Percentiles rank a stretch among this genome's conserved stretches.
These are phyloP conservation scores for Platanthera guangdongensis DNA, from an alignment of 106 monocot genomes.

Conservation along the genomic window DNA sequence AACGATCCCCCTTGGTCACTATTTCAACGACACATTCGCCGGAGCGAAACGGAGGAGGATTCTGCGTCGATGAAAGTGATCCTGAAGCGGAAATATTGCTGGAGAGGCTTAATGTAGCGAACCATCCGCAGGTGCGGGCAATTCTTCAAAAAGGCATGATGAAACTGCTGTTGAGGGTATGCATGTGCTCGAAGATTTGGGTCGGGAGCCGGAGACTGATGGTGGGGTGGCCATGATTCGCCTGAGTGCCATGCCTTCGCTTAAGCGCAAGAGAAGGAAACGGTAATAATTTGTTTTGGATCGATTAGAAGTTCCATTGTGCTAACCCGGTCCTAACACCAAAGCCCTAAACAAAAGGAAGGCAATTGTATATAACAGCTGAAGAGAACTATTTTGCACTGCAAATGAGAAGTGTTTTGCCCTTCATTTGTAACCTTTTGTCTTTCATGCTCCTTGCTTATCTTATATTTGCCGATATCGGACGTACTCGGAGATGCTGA, in stretches of 20 bases:
- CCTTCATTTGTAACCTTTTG: too few species aligned
- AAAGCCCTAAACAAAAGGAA: too few species aligned
- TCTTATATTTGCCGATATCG: too few species aligned
- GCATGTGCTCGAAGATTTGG: not conserved
- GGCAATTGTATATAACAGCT: too few species aligned
- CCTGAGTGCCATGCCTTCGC: conserved; percentile 60
- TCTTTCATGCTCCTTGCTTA: too few species aligned
- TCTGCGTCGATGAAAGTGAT: conserved; percentile 37
- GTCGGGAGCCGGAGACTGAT: not conserved
- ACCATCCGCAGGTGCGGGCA: not conserved
- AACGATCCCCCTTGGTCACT: not conserved
- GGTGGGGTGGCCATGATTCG: conserved; percentile 6
- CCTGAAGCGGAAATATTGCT: conserved; percentile 5
- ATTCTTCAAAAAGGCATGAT: conserved; percentile 9
- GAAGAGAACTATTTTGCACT: too few species aligned
- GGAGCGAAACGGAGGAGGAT: conserved; percentile 38
- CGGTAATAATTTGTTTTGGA: not conserved
- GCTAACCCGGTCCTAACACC: too few species aligned
- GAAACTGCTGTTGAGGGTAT: not conserved
- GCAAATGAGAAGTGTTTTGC: too few species aligned
- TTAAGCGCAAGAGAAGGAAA: conserved; percentile 39
- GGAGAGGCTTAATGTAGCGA: not conserved
- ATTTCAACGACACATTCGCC: not conserved
- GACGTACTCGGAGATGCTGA: too few species aligned
- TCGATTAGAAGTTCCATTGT: too few species aligned